Conservation (phyloP, 1,139 yeast species). For the Debaryomycetaceae sp. region DNA sequence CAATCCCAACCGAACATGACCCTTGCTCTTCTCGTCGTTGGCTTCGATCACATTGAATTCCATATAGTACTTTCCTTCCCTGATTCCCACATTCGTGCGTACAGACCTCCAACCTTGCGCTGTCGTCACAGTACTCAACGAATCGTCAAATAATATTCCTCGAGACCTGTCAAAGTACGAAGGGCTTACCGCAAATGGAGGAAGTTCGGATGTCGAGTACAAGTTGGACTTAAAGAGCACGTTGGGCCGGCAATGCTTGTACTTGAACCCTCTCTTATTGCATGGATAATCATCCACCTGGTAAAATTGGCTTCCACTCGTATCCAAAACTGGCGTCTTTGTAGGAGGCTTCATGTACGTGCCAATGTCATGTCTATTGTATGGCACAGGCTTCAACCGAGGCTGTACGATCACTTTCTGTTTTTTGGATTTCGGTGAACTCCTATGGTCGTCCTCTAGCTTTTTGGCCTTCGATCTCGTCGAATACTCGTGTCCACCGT, state of each 20-base stretch:
- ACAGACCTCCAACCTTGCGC: slow-evolving; percentile 78
- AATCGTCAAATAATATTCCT: slow-evolving; percentile 49
- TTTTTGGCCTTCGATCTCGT: slow-evolving; percentile 23
- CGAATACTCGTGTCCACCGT: slow-evolving; percentile 16
- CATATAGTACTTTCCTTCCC: slow-evolving; percentile 80
- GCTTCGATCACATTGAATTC: slow-evolving; percentile 61
- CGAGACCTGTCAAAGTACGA: slow-evolving; percentile 72
- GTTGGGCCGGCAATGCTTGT: slow-evolving; percentile 74
- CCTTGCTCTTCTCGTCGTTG: slow-evolving; percentile 27
- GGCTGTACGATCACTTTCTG: slow-evolving; percentile 39
- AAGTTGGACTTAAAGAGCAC: slow-evolving; percentile 56
- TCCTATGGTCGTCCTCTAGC: slow-evolving; percentile 12
- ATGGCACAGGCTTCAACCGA: slow-evolving; percentile 45
- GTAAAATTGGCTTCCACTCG: slow-evolving; percentile 30
- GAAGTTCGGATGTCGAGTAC: slow-evolving; percentile 72
- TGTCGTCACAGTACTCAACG: slow-evolving; percentile 47
- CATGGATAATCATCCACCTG: slow-evolving; percentile 73
- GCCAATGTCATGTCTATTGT: slow-evolving; percentile 31
- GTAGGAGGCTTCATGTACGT: slow-evolving; percentile 8
- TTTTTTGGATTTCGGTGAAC: slow-evolving; percentile 22
- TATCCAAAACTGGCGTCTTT: slow-evolving; percentile 7
- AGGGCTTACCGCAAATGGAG: slow-evolving; percentile 62
- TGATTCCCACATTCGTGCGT: slow-evolving; percentile 69
- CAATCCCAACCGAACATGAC: slow-evolving; percentile 80
- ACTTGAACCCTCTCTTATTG: slow-evolving; percentile 79